Base-by-base conservation (phyloP, 768 basidiomycete species). In the Russula earlei region DNA sequence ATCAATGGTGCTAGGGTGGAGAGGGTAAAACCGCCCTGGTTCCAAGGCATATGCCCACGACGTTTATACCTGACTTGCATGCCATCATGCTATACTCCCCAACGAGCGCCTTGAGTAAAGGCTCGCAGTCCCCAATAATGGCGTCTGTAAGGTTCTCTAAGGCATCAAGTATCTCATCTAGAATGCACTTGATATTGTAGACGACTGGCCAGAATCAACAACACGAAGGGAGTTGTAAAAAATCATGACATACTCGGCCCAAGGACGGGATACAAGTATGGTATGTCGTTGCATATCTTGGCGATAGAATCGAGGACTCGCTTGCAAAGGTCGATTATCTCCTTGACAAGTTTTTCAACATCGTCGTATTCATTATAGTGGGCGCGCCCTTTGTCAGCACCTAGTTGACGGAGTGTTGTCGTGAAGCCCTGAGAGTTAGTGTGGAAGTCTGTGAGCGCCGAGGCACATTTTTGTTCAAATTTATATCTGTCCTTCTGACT, bases 101-200 rank as follows among this genome's bases (percentile, higher is more conserved):
- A 50, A 66, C 62, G 38, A 69, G 60, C 14, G 40, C 57, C 40
- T 58, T 33, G 8, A 82, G 61, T 12, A 72, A 52, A 22, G 74
- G 74, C 29, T 65, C 55, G n/a, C 82, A 61, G 11, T 52, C 59
- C 52, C 78, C 77, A 60, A 81, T 54, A 12, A 72, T 54, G 8
- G 64, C 76, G 61, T 84, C 83, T 15, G 72, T 67, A 15, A 77
- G 31, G 62, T 81, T 73, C 65, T 82, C 79, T 2, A 70, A 62
- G 5, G 65, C 64, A 62, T 85, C 71, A 38, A 85, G 67, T 25
- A 79, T 50, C 4, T 68, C 68, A 60, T 82, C 81, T 31, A 84
- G 49, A 24, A 79, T 56, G 63, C 85, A 85, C 65, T 87, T 85
- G 66, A 83, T 64, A 10, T 79, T 69, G 57, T 80, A 79, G 9